These are phyloP conservation scores for Metschnikowia matae DNA, from an alignment of 805 yeast genomes.

Conservation along the genomic window DNA sequence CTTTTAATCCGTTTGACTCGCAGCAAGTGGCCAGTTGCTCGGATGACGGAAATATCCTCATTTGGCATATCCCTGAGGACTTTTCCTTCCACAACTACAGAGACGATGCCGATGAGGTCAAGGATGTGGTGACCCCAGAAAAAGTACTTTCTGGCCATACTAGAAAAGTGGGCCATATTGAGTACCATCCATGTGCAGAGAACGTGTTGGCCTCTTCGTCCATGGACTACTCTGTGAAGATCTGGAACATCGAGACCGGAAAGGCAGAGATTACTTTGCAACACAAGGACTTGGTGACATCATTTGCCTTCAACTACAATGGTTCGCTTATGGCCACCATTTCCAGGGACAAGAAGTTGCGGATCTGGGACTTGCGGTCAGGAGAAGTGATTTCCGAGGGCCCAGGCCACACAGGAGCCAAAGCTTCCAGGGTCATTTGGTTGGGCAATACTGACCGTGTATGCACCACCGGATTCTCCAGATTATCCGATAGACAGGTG, in stretches of 20 bases:
- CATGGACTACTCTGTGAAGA: constrained; percentile 82
- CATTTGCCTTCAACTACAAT: constrained; percentile 84
- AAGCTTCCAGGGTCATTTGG: constrained; percentile 86
- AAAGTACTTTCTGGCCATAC: constrained; percentile 79
- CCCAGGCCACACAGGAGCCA: constrained; percentile 89
- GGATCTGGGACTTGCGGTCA: constrained; percentile 86
- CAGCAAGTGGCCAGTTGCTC: constrained; percentile 37
- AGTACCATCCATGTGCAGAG: constrained; percentile 84
- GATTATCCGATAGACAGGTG: constrained; percentile 88
- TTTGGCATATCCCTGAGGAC: constrained; percentile 86
- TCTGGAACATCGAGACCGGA: constrained; percentile 84
- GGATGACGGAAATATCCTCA: constrained; percentile 51
- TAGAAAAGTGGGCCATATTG: constrained; percentile 89
- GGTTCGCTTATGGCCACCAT: constrained; percentile 86
- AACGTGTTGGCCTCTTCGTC: constrained; percentile 87
- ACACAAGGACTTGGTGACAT: constrained; percentile 90
- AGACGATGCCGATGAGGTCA: constrained; percentile 51
- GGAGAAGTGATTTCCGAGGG: constrained; percentile 79
- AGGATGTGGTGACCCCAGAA: constrained; percentile 64
- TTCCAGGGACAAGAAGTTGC: constrained; percentile 81
- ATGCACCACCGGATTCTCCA: constrained; percentile 91
- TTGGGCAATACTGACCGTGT: constrained; percentile 80
- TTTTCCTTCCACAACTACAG: constrained; percentile 64
- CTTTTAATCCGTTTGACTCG: constrained; percentile 87
- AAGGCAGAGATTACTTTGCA: constrained; percentile 66